These are phyloP conservation scores for Fusarium nematophilum DNA, from an alignment of 2,329 filamentous ascomycete genomes.

Conservation along the genomic window DNA sequence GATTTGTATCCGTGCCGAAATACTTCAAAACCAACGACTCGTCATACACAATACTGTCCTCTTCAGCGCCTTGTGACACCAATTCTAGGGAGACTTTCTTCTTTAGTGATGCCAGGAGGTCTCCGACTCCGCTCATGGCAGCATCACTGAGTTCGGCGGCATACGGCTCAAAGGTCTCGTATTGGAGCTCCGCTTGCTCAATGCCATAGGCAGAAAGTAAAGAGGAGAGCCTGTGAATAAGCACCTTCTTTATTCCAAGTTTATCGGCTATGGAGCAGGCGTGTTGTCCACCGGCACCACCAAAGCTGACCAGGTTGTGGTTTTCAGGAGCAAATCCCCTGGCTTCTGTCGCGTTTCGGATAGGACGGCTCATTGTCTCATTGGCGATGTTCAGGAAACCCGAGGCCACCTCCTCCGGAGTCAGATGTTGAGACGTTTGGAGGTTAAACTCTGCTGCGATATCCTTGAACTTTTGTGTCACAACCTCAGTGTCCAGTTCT, in stretches of 20 bases:
- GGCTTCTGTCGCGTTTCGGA: conserved; percentile 77
- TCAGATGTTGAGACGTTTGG: conserved; percentile 47
- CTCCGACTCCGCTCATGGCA: conserved; percentile 24
- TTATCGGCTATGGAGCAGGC: conserved; percentile 55
- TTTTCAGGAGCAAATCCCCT: conserved; percentile 46
- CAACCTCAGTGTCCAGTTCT: conserved; percentile 54
- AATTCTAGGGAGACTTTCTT: conserved; percentile 51
- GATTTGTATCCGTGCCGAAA: conserved; percentile 53
- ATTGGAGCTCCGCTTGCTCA: conserved; percentile 53
- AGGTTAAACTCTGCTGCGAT: conserved; percentile 55
- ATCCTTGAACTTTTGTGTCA: conserved; percentile 51
- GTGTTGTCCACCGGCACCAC: conserved; percentile 76
- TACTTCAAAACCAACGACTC: conserved; percentile 60
- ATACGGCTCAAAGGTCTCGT: conserved; percentile 50
- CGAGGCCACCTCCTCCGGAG: conserved; percentile 62
- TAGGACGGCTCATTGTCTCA: conserved; percentile 80
- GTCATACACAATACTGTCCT: conserved; percentile 53
- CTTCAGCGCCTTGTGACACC: conserved; percentile 53
- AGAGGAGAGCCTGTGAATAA: conserved; percentile 57
- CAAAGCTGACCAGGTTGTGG: conserved; percentile 59
- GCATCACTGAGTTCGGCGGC: conserved; percentile 34
- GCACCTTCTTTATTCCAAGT: conserved; percentile 53
- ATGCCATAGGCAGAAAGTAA: conserved; percentile 59
- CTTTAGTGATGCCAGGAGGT: conserved; percentile 42
- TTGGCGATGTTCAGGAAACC: conserved; percentile 82